These are phyloP conservation scores for Pterocarpus santalinus DNA, from an alignment of 306 rosid genomes.

Conservation along the genomic window DNA sequence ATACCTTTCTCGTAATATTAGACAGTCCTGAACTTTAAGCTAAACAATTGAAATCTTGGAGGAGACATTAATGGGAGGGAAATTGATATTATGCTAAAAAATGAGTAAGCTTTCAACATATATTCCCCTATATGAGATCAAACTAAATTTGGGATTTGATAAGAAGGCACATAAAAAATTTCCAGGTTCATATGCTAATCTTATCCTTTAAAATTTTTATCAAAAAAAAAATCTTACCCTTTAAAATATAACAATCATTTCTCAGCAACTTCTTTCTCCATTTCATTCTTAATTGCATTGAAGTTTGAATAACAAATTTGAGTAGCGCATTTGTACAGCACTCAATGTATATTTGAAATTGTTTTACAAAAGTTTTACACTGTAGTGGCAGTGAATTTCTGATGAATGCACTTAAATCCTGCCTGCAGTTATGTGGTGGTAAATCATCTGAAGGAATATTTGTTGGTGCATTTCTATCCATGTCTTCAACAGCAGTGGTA, in stretches of 20 bases:
- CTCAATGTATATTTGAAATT: background rate
- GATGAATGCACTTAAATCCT: constrained; percentile 50
- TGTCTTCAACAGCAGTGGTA: constrained; percentile 99
- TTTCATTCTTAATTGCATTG: background rate
- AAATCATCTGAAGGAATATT: constrained; percentile 93
- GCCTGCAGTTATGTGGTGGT: constrained; percentile 95
- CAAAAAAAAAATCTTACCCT: background rate
- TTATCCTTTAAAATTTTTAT: too few relatives aligned
- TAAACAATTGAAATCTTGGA: constrained; percentile 33
- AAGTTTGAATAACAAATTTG: background rate
- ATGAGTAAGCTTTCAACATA: constrained; percentile 22
- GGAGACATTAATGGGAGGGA: constrained; percentile 21
- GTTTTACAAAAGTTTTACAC: constrained; percentile 7
- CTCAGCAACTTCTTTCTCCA: background rate
- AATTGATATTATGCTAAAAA: constrained; percentile 27
- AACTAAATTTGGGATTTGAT: constrained; percentile 38
- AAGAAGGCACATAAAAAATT: constrained; percentile 23
- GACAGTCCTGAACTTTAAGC: constrained; percentile 18
- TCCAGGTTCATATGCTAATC: constrained; percentile 24
- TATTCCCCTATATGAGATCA: constrained; percentile 27
- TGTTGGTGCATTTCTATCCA: constrained; percentile 86
- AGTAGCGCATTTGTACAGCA: constrained; percentile 3
- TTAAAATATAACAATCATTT: background rate
- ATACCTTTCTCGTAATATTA: constrained; percentile 8
- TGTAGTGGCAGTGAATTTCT: constrained; percentile 46